phyloP scores from a whole-genome alignment of 805 yeast species.

The Groenewaldozyma salmanticensis region DNA sequence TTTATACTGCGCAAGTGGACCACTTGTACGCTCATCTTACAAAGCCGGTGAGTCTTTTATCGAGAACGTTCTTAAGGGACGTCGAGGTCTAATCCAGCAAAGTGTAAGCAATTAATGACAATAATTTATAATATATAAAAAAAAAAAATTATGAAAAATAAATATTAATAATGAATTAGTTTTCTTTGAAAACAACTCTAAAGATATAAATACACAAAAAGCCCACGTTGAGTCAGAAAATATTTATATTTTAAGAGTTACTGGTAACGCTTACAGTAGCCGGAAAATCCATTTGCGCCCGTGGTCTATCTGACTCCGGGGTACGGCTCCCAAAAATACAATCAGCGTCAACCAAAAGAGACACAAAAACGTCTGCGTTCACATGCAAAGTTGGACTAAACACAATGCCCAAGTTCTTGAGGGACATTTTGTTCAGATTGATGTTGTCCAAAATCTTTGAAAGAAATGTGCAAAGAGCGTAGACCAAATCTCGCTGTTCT shows the following conservation, averaged over 20 bases:
- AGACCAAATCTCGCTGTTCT: conserved; percentile 50
- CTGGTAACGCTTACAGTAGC: too few species aligned
- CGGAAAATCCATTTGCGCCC: neutral
- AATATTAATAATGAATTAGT: conserved; percentile 3
- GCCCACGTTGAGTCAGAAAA: too few species aligned
- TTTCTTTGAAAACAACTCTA: too few species aligned
- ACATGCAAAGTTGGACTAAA: conserved; percentile 73
- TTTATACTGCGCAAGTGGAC: conserved; percentile 94
- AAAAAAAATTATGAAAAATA: conserved; percentile 1
- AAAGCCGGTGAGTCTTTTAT: conserved; percentile 98
- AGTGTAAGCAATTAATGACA: neutral
- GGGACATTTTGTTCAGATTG: conserved; percentile 70
- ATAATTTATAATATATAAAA: neutral
- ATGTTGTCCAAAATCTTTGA: conserved; percentile 51
- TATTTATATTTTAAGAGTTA: too few species aligned
- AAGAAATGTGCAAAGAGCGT: conserved; percentile 58
- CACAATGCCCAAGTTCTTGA: conserved; percentile 68
- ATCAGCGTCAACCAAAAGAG: conserved; percentile 51
- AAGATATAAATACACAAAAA: too few species aligned
- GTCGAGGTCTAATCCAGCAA: conserved; percentile 23
- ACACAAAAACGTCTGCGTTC: conserved; percentile 49
- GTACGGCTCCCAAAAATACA: conserved; percentile 37
- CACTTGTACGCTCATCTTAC: conserved; percentile 90
- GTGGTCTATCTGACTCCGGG: neutral
- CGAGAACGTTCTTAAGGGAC: conserved; percentile 80